Base-by-base conservation (phyloP, 495 filamentous ascomycete species). In the Penicillium pancosmium region DNA sequence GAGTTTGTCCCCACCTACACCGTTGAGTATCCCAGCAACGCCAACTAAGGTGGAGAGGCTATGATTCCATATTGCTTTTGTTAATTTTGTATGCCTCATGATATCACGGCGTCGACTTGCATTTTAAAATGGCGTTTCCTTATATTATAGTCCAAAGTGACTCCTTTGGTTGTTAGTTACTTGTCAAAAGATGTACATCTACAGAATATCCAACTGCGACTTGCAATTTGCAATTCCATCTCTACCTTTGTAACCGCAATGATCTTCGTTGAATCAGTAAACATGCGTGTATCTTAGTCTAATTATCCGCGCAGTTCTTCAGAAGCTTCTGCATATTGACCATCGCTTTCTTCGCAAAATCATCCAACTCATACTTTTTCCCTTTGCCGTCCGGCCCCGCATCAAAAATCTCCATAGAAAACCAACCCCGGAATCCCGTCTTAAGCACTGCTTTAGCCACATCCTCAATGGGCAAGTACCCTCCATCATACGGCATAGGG, bases 11-110 rank as follows among this genome's bases (percentile, higher is more conserved):
- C 85, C 1, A 87, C 84, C 34, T 78, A 79, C 52, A 81, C 80
- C 70, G 92, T 96, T 54, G 75, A 64, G 47, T 96, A 96, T 74
- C 90, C 90, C 21, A 93, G 91, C 76, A 96, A 96, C 67, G 74
- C 78, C 40, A 74, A 70, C 55, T 64, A 65, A 46, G 21, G 10
- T 13, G 47, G 12, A 5, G 23, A 35, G 43, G 31, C 13, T 13
- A 43, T 25, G 38, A 33, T 48, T 44, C 47, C 19, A 49, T 34
- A 43, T 31, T 50, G 25, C n/a, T 27, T 47, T 23, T 46, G 36
- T 50, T 47, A 52, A 43, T 25, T 36, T 44, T 57, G 43, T 50
- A 64, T 66, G 54, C 56, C 57, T 70, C 62, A 68, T 64, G 68
- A 70, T 41, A 60, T 62, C 41, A 56, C 52, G 65, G 68, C 60